Evolutionary conservation across 176 grass and related monocot species (phyloP).

Genomic region (Musa itinerans): DNA sequence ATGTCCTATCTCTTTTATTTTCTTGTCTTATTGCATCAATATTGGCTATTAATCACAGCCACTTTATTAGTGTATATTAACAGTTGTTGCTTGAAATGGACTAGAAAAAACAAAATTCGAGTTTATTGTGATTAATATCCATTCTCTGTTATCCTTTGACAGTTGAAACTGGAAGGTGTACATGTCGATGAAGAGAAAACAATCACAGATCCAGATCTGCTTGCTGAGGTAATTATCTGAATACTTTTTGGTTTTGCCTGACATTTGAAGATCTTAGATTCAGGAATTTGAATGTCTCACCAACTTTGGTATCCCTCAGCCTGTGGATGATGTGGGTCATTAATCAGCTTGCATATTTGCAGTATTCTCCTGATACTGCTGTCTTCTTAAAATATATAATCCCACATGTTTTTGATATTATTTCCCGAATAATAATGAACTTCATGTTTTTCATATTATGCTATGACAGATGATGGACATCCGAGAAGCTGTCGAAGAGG

Average conservation of each 20-base stretch:
- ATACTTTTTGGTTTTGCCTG: neutral
- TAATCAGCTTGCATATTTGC: neutral
- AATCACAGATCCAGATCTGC: conserved; percentile 55
- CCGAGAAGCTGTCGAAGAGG: conserved; percentile 65
- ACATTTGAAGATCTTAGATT: neutral
- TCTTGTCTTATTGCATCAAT: neutral
- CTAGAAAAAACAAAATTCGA: neutral
- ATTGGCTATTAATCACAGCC: too few relatives aligned
- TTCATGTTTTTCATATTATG: neutral
- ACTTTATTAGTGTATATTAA: too few relatives aligned
- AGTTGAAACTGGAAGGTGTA: conserved; percentile 67
- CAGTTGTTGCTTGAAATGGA: too few relatives aligned
- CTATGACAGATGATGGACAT: conserved; percentile 78
- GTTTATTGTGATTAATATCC: neutral
- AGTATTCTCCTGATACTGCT: neutral
- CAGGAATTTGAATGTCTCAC: neutral
- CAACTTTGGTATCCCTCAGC: neutral
- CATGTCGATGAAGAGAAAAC: conserved; percentile 91
- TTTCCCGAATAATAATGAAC: neutral
- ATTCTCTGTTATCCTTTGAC: conserved; percentile 16
- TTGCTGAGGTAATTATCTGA: conserved; percentile 51
- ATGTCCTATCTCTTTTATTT: neutral
- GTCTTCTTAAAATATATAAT: neutral
- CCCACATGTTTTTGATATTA: neutral
- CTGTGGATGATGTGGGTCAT: neutral